Evolutionary conservation across 495 filamentous ascomycete genomes (phyloP).

Genomic region (Penicillium bialowiezense): DNA sequence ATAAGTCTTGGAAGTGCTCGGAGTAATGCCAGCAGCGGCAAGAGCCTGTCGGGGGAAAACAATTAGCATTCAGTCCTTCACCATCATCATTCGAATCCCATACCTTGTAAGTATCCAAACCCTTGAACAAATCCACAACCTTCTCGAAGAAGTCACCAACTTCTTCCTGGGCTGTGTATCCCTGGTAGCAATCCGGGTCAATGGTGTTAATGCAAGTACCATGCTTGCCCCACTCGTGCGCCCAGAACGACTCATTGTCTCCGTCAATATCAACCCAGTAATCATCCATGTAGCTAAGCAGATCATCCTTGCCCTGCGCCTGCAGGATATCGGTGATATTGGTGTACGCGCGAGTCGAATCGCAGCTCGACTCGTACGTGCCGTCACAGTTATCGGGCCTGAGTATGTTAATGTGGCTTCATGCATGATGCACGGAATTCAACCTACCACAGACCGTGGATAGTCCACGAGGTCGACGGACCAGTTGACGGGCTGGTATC

Average conservation of each 20-base stretch:
- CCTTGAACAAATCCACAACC: conserved; percentile 58
- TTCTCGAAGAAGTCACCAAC: conserved; percentile 57
- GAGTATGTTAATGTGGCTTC: background rate
- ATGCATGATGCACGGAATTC: background rate
- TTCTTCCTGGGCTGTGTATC: conserved; percentile 59
- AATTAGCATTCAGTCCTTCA: background rate
- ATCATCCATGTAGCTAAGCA: conserved; percentile 66
- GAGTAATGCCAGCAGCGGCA: conserved; percentile 60
- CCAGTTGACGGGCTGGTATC: conserved; percentile 63
- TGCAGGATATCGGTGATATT: conserved; percentile 65
- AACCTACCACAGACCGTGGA: conserved; percentile 71
- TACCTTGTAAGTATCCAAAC: conserved; percentile 58
- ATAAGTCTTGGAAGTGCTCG: conserved; percentile 59
- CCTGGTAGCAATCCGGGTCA: conserved; percentile 67
- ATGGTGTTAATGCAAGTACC: conserved; percentile 63
- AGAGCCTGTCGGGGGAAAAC: conserved; percentile 44
- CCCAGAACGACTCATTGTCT: conserved; percentile 67
- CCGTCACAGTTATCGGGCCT: conserved; percentile 81
- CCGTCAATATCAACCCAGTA: conserved; percentile 66
- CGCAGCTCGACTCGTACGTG: conserved; percentile 66
- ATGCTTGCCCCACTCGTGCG: conserved; percentile 82
- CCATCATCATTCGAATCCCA: background rate
- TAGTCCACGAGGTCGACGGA: conserved; percentile 72
- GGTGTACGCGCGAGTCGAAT: conserved; percentile 58
- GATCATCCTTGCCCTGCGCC: conserved; percentile 50